phyloP scores from a whole-genome alignment of 139 green algal genomes.

The Penium margaritaceum region DNA sequence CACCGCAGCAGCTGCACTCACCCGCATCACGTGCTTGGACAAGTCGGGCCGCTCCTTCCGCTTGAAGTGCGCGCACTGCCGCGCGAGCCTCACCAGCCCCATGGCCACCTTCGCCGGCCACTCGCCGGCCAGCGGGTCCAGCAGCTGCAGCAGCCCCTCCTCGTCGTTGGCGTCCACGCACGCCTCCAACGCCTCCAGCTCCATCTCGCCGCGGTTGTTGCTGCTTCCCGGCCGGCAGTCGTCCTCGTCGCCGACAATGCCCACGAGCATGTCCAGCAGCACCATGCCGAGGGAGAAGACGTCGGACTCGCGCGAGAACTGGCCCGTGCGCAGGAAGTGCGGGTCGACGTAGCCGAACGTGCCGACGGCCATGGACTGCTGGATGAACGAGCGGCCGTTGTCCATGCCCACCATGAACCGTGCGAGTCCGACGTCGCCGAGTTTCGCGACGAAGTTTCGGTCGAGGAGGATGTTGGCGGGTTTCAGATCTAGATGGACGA shows the following conservation, averaged over 20 bases:
- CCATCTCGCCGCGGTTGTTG: neutral
- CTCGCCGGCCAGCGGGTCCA: conserved; percentile 22
- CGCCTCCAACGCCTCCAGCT: conserved; percentile 7
- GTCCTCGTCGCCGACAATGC: conserved; percentile 4
- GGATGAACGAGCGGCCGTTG: conserved; percentile 6
- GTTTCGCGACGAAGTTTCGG: conserved; percentile 61
- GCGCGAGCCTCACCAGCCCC: neutral
- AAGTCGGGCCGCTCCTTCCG: conserved; percentile 14
- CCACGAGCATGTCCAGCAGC: conserved; percentile 24
- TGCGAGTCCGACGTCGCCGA: conserved; percentile 90
- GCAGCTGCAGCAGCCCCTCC: neutral
- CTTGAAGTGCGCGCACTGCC: conserved; percentile 8
- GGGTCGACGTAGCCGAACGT: conserved; percentile 39
- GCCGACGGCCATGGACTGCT: conserved; percentile 29
- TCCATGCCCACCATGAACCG: neutral
- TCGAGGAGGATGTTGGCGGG: conserved; percentile 93
- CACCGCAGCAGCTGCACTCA: too few species aligned
- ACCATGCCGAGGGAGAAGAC: conserved; percentile 34
- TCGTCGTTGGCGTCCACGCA: neutral
- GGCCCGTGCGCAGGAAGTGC: conserved; percentile 14
- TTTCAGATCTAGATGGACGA: conserved; percentile 81
- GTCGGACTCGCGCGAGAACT: conserved; percentile 23
- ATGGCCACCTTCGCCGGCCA: conserved; percentile 12
- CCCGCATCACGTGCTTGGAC: conserved; percentile 17
- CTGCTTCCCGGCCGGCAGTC: too few species aligned